Conservation (phyloP, 306 rosid species). For the Parietaria judaica region DNA sequence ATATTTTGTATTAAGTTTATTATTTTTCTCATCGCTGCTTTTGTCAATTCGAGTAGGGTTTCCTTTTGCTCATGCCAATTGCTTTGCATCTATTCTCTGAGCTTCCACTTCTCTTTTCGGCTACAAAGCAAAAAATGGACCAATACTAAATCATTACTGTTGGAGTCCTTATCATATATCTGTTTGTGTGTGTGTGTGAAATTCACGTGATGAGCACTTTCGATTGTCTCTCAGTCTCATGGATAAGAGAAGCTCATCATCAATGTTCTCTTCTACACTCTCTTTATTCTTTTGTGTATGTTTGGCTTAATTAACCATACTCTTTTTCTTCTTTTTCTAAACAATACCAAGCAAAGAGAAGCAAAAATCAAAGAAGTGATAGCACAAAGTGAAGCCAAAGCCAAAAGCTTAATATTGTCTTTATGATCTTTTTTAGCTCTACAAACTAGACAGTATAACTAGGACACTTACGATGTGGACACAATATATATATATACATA, state of each 20-base stretch:
- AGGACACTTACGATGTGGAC: not conserved
- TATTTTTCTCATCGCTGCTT: not conserved
- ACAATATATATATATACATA: not conserved
- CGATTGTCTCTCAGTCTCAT: slow-evolving; percentile 46
- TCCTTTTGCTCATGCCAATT: too few relatives aligned
- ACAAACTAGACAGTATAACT: slow-evolving; percentile 9
- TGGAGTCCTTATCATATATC: not conserved
- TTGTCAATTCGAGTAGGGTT: too few relatives aligned
- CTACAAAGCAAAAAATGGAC: slow-evolving; percentile 8
- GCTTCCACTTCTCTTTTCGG: not conserved
- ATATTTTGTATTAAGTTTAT: not conserved
- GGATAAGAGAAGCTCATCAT: slow-evolving; percentile 26
- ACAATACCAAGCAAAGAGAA: slow-evolving; percentile 11
- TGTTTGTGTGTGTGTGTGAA: slow-evolving; percentile 25
- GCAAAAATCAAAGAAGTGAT: not conserved
- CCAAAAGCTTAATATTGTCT: slow-evolving; percentile 7
- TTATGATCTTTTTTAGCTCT: slow-evolving; percentile 13
- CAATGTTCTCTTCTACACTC: not conserved
- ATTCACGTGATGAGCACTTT: slow-evolving; percentile 52
- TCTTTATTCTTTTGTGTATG: slow-evolving; percentile 4
- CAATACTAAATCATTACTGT: slow-evolving; percentile 7
- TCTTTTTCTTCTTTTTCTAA: too few relatives aligned
- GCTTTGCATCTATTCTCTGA: slow-evolving; percentile 1
- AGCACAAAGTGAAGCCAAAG: slow-evolving; percentile 9
- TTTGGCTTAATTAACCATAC: slow-evolving; percentile 3